These are phyloP conservation scores for Taiozyma sp. DNA, from an alignment of 1,139 yeast species.

Conservation along the genomic window DNA sequence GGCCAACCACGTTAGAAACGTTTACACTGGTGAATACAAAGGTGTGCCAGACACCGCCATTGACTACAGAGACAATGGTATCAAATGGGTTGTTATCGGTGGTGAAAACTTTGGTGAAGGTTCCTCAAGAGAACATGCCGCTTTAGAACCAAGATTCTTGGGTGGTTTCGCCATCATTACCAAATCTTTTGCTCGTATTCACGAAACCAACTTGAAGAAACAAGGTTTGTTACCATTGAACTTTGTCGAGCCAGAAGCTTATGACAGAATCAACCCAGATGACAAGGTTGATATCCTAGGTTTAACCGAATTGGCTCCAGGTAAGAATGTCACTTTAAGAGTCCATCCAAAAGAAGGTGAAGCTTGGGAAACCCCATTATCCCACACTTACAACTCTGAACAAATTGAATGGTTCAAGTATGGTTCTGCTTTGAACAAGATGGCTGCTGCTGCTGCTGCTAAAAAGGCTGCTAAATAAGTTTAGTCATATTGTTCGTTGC, in stretches of 20 bases:
- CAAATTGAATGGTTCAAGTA: slow-evolving; percentile 99
- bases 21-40: slow-evolving; percentile 84
- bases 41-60: slow-evolving; percentile 97
- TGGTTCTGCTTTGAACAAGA: slow-evolving; percentile 98
- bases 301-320: slow-evolving; percentile 85
- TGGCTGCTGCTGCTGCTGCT: slow-evolving; percentile 46
- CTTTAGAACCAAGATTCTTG: slow-evolving; percentile 98
- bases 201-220: slow-evolving; percentile 91
- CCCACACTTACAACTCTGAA: slow-evolving; percentile 93
- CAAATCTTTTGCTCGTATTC: slow-evolving; percentile 97
- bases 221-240: slow-evolving; percentile 98
- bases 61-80: slow-evolving; percentile 90
- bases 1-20: slow-evolving; percentile 89
- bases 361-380: slow-evolving; percentile 82
- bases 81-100: slow-evolving; percentile 97
- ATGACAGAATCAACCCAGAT: slow-evolving; percentile 86
- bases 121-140: slow-evolving; percentile 99
- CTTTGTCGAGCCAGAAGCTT: slow-evolving; percentile 83
- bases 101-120: slow-evolving; percentile 99
- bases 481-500: not conserved
- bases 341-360: slow-evolving; percentile 86
- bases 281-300: slow-evolving; percentile 90
- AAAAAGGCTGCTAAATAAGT: slow-evolving; percentile 4
- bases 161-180: slow-evolving; percentile 98
- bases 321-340: slow-evolving; percentile 81